Percentiles rank a stretch among this genome's conserved stretches.
Evolutionary conservation across 1,139 yeast species (phyloP).

Genomic region (Kazachstania sp.): DNA sequence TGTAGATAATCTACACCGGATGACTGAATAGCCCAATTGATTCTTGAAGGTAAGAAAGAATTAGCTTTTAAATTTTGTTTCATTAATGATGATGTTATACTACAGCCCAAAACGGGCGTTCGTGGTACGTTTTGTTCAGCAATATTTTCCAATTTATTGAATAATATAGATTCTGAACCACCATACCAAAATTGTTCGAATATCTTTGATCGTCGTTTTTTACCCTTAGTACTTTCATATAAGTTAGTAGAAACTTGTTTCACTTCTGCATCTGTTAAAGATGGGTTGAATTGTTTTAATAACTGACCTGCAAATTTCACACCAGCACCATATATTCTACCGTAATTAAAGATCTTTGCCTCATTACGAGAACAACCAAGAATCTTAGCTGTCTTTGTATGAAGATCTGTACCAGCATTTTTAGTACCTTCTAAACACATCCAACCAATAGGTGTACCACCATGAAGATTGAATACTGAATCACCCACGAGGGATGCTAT

Average conservation of each 20-base stretch:
- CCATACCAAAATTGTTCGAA: constrained; percentile 62
- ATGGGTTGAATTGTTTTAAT: constrained; percentile 73
- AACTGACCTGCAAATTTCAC: constrained; percentile 76
- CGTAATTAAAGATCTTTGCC: constrained; percentile 93
- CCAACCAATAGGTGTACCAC: constrained; percentile 97
- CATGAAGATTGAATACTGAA: constrained; percentile 79
- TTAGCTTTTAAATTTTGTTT: constrained; percentile 56
- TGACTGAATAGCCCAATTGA: constrained; percentile 97
- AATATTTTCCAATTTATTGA: constrained; percentile 78
- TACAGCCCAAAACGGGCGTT: constrained; percentile 90
- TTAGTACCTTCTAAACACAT: constrained; percentile 98
- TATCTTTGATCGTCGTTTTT: constrained; percentile 30
- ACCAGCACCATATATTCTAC: constrained; percentile 97
- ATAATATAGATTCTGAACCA: constrained; percentile 88
- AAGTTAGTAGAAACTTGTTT: constrained; percentile 55
- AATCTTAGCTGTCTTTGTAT: constrained; percentile 86
- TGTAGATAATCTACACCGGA: constrained; percentile 97
- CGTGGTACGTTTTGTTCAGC: constrained; percentile 78
- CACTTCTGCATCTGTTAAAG: constrained; percentile 61
- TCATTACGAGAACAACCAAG: constrained; percentile 84
- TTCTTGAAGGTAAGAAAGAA: constrained; percentile 75
- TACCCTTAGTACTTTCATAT: constrained; percentile 81
- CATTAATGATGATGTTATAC: constrained; percentile 78
- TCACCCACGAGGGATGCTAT: constrained; percentile 94
- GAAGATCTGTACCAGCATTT: constrained; percentile 83